phyloP scores from a whole-genome alignment of 768 basidiomycete species.

The Tricholoma bakamatsutake region DNA sequence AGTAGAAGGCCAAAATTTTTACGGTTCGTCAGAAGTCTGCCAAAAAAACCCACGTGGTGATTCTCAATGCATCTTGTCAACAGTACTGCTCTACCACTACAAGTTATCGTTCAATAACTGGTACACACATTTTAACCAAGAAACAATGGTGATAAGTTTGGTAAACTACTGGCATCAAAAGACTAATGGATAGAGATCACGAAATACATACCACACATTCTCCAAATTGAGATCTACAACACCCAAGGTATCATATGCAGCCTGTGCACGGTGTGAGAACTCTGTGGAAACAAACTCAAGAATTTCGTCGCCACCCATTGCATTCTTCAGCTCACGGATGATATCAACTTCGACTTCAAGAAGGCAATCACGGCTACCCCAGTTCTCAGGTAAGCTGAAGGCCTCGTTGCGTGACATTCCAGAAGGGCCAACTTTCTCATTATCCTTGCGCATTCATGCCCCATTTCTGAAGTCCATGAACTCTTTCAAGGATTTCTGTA shows the following conservation, averaged over 20 bases:
- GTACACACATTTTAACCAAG: too few relatives aligned
- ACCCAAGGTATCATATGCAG: slow-evolving; percentile 1
- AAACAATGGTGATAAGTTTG: neutral
- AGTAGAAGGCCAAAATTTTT: neutral
- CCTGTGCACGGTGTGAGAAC: slow-evolving; percentile 13
- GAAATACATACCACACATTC: slow-evolving; percentile 9
- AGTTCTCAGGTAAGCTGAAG: too few relatives aligned
- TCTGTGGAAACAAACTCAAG: slow-evolving; percentile 25
- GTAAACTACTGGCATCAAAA: neutral
- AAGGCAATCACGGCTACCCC: too few relatives aligned
- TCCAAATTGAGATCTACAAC: neutral
- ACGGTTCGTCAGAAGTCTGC: neutral
- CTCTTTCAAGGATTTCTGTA: slow-evolving; percentile 14
- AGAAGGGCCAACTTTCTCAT: slow-evolving; percentile 26
- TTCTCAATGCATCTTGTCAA: neutral
- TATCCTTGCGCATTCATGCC: slow-evolving; percentile 22
- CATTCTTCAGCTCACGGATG: slow-evolving; percentile 23
- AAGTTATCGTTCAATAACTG: neutral
- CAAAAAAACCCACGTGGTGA: neutral
- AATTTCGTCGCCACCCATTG: slow-evolving; percentile 24
- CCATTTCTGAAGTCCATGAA: too few relatives aligned
- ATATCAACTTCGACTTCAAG: slow-evolving; percentile 16
- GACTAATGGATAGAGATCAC: neutral
- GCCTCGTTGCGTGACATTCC: too few relatives aligned
- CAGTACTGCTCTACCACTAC: neutral